A percentile compares a stretch with the other conserved stretches of the same genome.
These are phyloP conservation scores for Penicillium manginii DNA, from an alignment of 495 filamentous ascomycete species.

Conservation along the genomic window DNA sequence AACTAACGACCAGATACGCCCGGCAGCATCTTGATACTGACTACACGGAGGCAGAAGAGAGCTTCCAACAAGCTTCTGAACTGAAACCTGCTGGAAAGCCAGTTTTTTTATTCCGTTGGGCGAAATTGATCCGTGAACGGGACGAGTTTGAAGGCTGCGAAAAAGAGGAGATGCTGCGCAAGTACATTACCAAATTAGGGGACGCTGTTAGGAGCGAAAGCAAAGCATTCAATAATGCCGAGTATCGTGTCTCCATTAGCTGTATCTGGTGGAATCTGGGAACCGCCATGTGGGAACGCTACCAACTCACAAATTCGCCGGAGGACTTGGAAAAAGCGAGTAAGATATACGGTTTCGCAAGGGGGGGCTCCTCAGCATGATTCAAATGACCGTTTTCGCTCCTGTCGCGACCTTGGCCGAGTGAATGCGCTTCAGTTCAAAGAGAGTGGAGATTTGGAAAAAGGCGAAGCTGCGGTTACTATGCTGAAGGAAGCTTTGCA, in stretches of 20 bases:
- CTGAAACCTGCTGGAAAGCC: conserved; percentile 4
- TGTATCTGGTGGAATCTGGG: conserved; percentile 11
- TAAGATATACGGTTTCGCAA: background rate
- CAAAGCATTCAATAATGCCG: background rate
- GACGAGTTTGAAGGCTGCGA: conserved; percentile 4
- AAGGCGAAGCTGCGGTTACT: background rate
- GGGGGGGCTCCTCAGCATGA: conserved; percentile 3
- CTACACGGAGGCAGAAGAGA: conserved; percentile 3
- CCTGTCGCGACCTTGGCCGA: conserved; percentile 5
- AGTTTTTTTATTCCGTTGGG: conserved; percentile 10
- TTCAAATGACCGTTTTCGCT: conserved; percentile 5
- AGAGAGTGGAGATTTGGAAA: background rate
- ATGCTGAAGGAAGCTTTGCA: conserved; percentile 8
- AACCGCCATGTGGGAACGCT: conserved; percentile 6
- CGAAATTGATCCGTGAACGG: conserved; percentile 2
- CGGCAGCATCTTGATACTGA: background rate
- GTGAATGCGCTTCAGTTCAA: conserved; percentile 9
- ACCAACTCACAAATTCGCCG: background rate
- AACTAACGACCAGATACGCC: conserved; percentile 3
- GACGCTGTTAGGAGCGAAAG: conserved; percentile 7
- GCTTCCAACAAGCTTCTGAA: conserved; percentile 2
- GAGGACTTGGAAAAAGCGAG: conserved; percentile 8
- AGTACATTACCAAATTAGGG: conserved; percentile 4
- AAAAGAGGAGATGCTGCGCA: conserved; percentile 7
- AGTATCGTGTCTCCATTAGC: conserved; percentile 9